Evolutionary conservation across 352 stramenopile genomes (phyloP).

Genomic region (Globisporangium mamillatum): DNA sequence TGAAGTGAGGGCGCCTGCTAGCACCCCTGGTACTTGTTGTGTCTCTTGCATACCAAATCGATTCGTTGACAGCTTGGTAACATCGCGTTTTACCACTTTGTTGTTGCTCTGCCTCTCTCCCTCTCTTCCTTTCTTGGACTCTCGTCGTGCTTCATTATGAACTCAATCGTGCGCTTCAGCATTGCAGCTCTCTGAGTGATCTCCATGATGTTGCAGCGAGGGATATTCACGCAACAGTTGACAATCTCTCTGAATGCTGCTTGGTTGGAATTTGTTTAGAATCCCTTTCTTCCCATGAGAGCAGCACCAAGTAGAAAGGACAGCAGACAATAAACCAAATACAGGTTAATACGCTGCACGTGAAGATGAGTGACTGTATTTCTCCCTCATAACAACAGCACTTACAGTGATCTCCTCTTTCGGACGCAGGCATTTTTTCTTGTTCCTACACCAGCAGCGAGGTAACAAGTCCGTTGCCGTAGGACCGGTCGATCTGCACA

Average conservation of each 20-base stretch:
- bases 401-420: neutral
- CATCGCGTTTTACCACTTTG: neutral
- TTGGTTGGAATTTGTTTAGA: neutral
- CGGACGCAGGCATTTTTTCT: neutral
- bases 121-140: neutral
- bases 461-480: conserved; percentile 61
- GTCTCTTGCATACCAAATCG: neutral
- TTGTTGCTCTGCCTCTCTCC: neutral
- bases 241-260: neutral
- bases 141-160: neutral
- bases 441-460: conserved; percentile 46
- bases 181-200: neutral
- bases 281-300: neutral
- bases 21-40: neutral
- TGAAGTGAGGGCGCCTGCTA: neutral
- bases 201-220: too few species aligned
- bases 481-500: conserved; percentile 69
- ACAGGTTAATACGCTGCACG: conserved; percentile 1
- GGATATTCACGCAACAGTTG: too few species aligned
- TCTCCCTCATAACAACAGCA: neutral
- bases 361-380: neutral
- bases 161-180: neutral
- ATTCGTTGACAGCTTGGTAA: neutral
- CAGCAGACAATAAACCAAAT: neutral
- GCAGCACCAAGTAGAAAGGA: neutral